Percentiles rank a stretch among this genome's conserved stretches.
These are phyloP conservation scores for Lipomyces sp. DNA, from an alignment of 805 yeast species.

Conservation along the genomic window DNA sequence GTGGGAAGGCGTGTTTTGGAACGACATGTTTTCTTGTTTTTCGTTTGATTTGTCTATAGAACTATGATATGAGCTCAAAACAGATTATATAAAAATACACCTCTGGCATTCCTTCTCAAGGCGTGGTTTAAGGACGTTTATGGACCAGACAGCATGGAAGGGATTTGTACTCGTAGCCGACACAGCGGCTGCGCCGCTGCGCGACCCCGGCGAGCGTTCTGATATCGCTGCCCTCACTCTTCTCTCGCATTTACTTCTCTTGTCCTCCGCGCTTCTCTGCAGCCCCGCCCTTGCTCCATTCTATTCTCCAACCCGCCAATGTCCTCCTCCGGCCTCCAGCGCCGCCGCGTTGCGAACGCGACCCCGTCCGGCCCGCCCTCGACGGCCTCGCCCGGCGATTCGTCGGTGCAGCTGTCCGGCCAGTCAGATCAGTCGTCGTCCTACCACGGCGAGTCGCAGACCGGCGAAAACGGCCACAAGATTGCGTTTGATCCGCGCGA, in stretches of 20 bases:
- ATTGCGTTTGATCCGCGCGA: constrained; percentile 82
- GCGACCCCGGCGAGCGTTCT: background rate
- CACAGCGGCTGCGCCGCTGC: background rate
- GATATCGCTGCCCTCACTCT: background rate
- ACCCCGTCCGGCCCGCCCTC: constrained; percentile 4
- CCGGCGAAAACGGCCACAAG: constrained; percentile 48
- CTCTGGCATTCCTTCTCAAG: no score
- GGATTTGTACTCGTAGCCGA: background rate
- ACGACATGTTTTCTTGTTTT: no score
- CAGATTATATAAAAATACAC: no score
- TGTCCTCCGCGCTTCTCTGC: background rate
- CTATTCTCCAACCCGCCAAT: no score
- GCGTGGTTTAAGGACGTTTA: no score
- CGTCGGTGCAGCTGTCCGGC: constrained; percentile 1
- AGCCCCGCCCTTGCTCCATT: no score
- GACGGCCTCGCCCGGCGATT: constrained; percentile 8
- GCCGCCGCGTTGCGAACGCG: constrained; percentile 25
- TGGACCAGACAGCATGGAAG: no score
- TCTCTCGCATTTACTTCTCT: background rate
- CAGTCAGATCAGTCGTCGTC: background rate
- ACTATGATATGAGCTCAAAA: no score
- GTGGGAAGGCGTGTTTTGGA: no score
- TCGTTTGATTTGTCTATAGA: no score
- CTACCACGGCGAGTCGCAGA: constrained; percentile 5
- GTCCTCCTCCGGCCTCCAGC: constrained; percentile 28